These are phyloP conservation scores for Boletus austroedulis DNA, from an alignment of 1,284 basidiomycete genomes.

Conservation along the genomic window DNA sequence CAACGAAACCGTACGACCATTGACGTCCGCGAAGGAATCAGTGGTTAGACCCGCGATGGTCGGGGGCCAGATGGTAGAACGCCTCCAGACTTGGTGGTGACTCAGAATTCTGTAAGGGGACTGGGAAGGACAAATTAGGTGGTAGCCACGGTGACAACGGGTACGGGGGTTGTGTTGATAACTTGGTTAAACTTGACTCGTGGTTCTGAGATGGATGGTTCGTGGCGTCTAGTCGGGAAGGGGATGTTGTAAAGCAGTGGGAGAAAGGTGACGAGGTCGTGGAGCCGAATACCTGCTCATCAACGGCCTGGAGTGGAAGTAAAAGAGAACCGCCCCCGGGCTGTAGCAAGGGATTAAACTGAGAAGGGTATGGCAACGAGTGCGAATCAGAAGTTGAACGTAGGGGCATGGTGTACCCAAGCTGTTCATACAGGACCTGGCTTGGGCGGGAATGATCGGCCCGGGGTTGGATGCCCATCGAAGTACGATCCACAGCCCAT, in stretches of 20 bases:
- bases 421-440: conserved; percentile 1
- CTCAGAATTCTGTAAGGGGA: neutral
- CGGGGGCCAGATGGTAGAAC: conserved; percentile 6
- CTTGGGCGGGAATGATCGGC: neutral
- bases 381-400: conserved; percentile 10
- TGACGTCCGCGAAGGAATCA: neutral
- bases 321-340: neutral
- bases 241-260: neutral
- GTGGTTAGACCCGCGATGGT: conserved; percentile 1
- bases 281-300: conserved; percentile 6
- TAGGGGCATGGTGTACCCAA: neutral
- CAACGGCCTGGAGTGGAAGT: conserved; percentile 2
- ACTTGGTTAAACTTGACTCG: neutral
- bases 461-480: neutral
- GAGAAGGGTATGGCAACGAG: neutral
- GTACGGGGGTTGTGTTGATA: conserved; percentile 1
- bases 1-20: conserved; percentile 4
- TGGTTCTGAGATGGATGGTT: neutral
- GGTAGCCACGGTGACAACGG: conserved; percentile 7
- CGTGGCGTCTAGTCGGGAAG: conserved; percentile 1
- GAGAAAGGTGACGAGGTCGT: neutral
- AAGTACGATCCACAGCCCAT: conserved; percentile 5
- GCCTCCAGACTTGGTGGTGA: neutral
- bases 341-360: neutral
- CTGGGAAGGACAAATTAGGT: neutral